phyloP scores from a whole-genome alignment of 176 grass and related monocot species.

The Ananas comosus region DNA sequence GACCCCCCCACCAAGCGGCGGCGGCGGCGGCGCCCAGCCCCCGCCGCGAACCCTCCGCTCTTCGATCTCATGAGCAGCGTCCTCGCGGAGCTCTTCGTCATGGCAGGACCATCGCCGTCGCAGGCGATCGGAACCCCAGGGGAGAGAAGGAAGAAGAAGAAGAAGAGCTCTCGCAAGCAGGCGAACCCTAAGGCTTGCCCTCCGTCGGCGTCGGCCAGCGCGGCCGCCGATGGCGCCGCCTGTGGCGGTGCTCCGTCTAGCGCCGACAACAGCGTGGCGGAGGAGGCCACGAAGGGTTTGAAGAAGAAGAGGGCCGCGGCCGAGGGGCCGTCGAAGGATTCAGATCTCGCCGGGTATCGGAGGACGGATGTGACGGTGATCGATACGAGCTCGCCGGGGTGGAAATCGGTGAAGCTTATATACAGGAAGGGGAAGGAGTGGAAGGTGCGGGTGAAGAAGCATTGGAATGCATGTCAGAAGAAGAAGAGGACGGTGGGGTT shows the following conservation, averaged over 20 bases:
- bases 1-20: background rate
- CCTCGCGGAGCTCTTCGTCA: constrained; percentile 60
- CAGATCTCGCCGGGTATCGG: constrained; percentile 14
- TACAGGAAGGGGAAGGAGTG: constrained; percentile 38
- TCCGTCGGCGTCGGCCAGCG: constrained; percentile 22
- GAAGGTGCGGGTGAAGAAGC: constrained; percentile 31
- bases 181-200: constrained; percentile 18
- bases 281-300: constrained; percentile 8
- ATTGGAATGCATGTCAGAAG: constrained; percentile 27
- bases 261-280: constrained; percentile 12
- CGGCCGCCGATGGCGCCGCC: constrained; percentile 14
- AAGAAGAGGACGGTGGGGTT: constrained; percentile 40
- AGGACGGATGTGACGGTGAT: constrained; percentile 74
- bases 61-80: constrained; percentile 21
- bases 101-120: constrained; percentile 21
- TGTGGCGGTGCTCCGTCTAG: background rate
- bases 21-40: background rate
- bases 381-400: constrained; percentile 62
- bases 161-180: constrained; percentile 23
- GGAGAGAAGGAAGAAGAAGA: background rate
- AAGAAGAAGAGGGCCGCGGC: constrained; percentile 2
- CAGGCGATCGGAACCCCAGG: background rate
- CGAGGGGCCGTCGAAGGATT: background rate
- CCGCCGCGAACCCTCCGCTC: background rate
- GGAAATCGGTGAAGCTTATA: constrained; percentile 61